Evolutionary conservation across 352 stramenopile species (phyloP).

Genomic region (Phytopythium vexans): DNA sequence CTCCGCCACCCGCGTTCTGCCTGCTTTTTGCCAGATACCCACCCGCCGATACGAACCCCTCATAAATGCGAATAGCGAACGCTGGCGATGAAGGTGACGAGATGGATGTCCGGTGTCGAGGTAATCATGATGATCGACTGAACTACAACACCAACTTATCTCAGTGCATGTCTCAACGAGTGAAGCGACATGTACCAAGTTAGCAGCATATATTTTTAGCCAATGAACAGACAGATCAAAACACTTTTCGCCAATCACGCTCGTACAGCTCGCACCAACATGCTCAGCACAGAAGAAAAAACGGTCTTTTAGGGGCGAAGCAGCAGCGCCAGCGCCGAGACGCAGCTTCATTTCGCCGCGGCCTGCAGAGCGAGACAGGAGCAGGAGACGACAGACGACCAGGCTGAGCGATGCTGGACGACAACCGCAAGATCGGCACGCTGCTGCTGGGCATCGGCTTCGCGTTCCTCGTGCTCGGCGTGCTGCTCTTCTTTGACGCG

Average conservation of each 20-base stretch:
- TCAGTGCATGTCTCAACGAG: too few relatives aligned
- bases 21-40: too few relatives aligned
- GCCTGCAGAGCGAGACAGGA: not conserved
- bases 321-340: not conserved
- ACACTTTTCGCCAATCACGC: constrained; percentile 13
- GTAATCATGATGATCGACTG: too few relatives aligned
- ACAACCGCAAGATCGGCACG: constrained; percentile 96
- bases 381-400: not conserved
- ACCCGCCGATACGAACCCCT: too few relatives aligned
- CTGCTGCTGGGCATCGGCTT: constrained; percentile 91
- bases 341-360: not conserved
- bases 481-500: constrained; percentile 94
- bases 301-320: not conserved
- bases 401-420: constrained; percentile 60
- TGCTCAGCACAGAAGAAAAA: too few relatives aligned
- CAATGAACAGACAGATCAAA: not conserved
- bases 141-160: too few relatives aligned
- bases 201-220: too few relatives aligned
- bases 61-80: too few relatives aligned
- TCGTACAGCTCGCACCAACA: not conserved
- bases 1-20: too few relatives aligned
- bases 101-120: too few relatives aligned
- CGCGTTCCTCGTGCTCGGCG: constrained; percentile 91
- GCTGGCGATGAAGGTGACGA: too few relatives aligned
- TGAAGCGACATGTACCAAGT: too few relatives aligned